A percentile compares a stretch with the other conserved stretches of the same genome.
Conservation (phyloP, 768 basidiomycete genomes). For the Russula compacta region DNA sequence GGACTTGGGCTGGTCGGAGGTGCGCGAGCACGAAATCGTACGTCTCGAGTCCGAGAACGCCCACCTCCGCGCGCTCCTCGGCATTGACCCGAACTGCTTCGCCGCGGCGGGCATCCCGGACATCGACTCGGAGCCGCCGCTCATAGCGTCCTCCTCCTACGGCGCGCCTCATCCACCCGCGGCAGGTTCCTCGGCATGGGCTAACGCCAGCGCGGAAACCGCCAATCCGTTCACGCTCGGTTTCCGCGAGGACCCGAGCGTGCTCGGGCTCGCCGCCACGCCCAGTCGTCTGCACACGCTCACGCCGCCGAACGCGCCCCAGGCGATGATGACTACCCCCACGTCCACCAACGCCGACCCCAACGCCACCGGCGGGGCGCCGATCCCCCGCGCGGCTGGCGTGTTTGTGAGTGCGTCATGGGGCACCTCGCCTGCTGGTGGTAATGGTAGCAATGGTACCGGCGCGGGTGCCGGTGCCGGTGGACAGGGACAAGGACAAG, state of each 20-base stretch:
- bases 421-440: conserved; percentile 5
- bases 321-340: conserved; percentile 11
- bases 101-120: conserved; percentile 45
- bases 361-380: background rate
- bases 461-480: background rate
- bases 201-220: conserved; percentile 22
- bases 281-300: conserved; percentile 28
- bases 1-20: conserved; percentile 72
- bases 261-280: conserved; percentile 22
- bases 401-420: conserved; percentile 15
- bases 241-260: conserved; percentile 13
- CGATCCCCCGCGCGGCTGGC: background rate
- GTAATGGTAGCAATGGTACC: conserved; percentile 3
- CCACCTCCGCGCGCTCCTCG: conserved; percentile 62
- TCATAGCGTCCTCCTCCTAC: background rate
- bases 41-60: conserved; percentile 80
- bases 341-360: conserved; percentile 15
- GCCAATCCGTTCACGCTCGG: conserved; percentile 22
- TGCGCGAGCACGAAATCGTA: conserved; percentile 80
- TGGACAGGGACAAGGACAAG: background rate
- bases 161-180: conserved; percentile 4
- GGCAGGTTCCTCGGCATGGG: conserved; percentile 17
- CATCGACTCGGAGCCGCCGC: conserved; percentile 37
- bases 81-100: conserved; percentile 50
- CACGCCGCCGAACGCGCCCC: conserved; percentile 24